These are phyloP conservation scores for Chaetomium olivaceum DNA, from an alignment of 2,329 filamentous ascomycete genomes.

Conservation along the genomic window DNA sequence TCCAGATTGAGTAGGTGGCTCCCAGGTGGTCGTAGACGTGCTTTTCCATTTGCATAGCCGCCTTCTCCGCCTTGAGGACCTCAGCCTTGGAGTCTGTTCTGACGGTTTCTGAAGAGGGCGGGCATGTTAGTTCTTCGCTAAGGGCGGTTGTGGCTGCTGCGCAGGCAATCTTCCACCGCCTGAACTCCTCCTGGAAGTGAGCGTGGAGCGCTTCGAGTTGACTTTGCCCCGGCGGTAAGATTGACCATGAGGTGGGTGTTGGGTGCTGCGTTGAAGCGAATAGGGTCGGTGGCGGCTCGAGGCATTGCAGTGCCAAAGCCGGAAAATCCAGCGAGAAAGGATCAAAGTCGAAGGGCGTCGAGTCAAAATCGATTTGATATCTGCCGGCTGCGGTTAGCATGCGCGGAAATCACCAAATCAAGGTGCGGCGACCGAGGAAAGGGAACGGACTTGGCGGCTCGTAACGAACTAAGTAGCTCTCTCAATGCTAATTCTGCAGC, in stretches of 20 bases:
- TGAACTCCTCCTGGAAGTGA: constrained; percentile 68
- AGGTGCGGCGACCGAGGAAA: constrained; percentile 19
- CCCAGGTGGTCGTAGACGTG: constrained; percentile 73
- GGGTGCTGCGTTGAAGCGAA: constrained; percentile 80
- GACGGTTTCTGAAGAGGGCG: constrained; percentile 43
- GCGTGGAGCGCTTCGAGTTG: constrained; percentile 72
- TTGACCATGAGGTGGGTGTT: constrained; percentile 77
- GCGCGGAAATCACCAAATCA: constrained; percentile 12
- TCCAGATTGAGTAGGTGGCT: constrained; percentile 78
- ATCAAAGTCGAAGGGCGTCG: constrained; percentile 74
- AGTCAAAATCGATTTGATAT: constrained; percentile 56
- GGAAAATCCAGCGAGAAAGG: constrained; percentile 84
- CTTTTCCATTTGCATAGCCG: constrained; percentile 63
- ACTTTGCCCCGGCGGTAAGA: constrained; percentile 70
- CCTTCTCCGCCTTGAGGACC: constrained; percentile 50
- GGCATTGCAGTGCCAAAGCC: constrained; percentile 76
- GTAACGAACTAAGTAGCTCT: constrained; percentile 78
- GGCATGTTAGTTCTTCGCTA: constrained; percentile 54
- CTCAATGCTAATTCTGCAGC: constrained; percentile 83
- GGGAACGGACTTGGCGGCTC: constrained; percentile 72
- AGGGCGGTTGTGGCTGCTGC: constrained; percentile 51
- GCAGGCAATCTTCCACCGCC: constrained; percentile 61
- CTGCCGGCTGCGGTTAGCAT: constrained; percentile 39
- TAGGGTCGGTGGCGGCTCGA: constrained; percentile 77
- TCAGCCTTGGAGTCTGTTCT: constrained; percentile 49